phyloP scores from a whole-genome alignment of 78 protist species.

The Dictyostelium brefeldianum region DNA sequence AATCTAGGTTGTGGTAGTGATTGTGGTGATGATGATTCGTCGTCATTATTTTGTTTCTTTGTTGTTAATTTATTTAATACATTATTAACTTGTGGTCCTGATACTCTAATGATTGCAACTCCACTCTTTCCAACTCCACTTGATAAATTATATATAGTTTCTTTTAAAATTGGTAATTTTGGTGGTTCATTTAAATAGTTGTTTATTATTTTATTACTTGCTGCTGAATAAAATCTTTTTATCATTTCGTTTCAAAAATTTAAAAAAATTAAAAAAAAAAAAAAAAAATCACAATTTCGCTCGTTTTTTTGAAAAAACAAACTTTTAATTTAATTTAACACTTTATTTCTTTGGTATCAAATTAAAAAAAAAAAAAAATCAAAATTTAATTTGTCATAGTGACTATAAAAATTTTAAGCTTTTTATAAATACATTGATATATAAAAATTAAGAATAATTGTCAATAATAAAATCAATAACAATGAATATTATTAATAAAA shows the following conservation, averaged over 20 bases:
- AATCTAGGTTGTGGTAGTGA: background rate
- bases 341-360: no score
- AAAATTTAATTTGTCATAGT: no score
- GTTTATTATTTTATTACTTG: background rate
- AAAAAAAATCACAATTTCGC: background rate
- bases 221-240: slow-evolving; percentile 5
- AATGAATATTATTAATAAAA: no score
- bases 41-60: background rate
- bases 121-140: slow-evolving; percentile 62
- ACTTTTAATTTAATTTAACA: background rate
- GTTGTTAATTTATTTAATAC: slow-evolving; percentile 5
- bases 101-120: slow-evolving; percentile 69
- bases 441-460: no score
- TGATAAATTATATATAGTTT: slow-evolving; percentile 59
- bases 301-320: background rate
- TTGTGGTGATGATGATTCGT: background rate
- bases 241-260: background rate
- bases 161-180: slow-evolving; percentile 5
- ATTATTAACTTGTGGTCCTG: slow-evolving; percentile 39
- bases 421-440: no score
- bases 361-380: no score
- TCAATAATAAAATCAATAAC: no score
- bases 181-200: slow-evolving; percentile 14
- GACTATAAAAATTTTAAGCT: no score
- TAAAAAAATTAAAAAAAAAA: background rate